Evolutionary conservation across 768 basidiomycete genomes (phyloP).

Genomic region (Pholiota molesta): DNA sequence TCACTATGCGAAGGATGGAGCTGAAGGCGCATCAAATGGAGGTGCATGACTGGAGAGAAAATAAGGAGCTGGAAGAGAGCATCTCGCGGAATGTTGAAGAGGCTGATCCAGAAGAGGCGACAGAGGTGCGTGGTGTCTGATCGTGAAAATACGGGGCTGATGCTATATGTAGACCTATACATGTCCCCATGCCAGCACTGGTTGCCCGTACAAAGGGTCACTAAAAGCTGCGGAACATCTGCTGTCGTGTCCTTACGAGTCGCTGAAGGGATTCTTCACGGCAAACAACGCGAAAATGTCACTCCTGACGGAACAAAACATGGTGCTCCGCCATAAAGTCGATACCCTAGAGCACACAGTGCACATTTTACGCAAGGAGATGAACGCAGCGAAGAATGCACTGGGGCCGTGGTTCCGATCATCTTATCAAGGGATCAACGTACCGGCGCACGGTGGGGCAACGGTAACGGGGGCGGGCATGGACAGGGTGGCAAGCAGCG

Average conservation of each 20-base stretch:
- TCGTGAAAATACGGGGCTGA: not conserved
- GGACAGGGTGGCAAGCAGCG: constrained; percentile 15
- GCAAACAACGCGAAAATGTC: constrained; percentile 42
- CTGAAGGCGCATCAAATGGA: constrained; percentile 30
- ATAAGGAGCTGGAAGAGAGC: constrained; percentile 8
- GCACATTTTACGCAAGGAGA: constrained; percentile 55
- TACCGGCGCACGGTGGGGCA: not conserved
- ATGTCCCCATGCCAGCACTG: constrained; percentile 47
- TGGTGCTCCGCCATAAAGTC: constrained; percentile 58
- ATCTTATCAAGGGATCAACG: not conserved
- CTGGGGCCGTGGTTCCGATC: constrained; percentile 54
- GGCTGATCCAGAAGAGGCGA: constrained; percentile 9
- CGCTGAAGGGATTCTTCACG: constrained; percentile 61
- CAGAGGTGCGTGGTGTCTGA: constrained; percentile 1
- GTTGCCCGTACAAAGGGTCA: constrained; percentile 58
- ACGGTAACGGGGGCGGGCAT: not conserved
- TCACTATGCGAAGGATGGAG: constrained; percentile 47
- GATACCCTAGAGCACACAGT: constrained; percentile 60
- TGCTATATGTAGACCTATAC: not conserved
- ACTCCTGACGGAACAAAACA: constrained; percentile 64
- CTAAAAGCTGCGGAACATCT: constrained; percentile 26
- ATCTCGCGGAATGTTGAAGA: not conserved
- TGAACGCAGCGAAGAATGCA: constrained; percentile 54
- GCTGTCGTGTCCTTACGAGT: constrained; percentile 56
- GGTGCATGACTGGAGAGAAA: constrained; percentile 17